Conservation (phyloP, 148 eudicot species). For the Nyssa sinensis region DNA sequence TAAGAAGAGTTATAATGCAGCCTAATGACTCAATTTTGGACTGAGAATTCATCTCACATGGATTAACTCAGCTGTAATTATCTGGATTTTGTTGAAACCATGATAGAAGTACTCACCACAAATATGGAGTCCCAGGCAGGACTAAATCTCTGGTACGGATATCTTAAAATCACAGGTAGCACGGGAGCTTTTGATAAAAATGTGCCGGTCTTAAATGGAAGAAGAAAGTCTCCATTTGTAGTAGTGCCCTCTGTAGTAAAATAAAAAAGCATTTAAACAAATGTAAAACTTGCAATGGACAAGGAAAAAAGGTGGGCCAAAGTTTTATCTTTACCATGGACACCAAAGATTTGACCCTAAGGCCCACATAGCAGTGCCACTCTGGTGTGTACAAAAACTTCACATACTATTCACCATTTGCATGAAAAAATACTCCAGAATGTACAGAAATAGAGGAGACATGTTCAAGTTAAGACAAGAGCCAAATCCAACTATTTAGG, state of each 20-base stretch:
- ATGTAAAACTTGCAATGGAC: slow-evolving; percentile 6
- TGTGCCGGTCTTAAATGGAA: slow-evolving; percentile 95
- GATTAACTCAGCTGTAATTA: too few species aligned
- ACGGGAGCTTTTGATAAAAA: slow-evolving; percentile 90
- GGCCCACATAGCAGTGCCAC: not conserved
- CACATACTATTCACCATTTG: too few species aligned
- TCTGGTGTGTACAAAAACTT: not conserved
- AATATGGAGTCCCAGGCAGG: slow-evolving; percentile 99
- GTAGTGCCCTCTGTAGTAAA: slow-evolving; percentile 87
- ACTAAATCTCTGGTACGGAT: slow-evolving; percentile 92
- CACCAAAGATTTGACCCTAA: not conserved
- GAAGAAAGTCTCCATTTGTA: slow-evolving; percentile 88
- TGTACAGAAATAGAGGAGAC: not conserved
- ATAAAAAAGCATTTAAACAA: not conserved
- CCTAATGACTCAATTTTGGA: not conserved
- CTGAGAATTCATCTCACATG: not conserved
- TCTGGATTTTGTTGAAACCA: too few species aligned
- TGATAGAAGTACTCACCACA: slow-evolving; percentile 63
- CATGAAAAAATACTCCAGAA: not conserved
- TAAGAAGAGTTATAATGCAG: not conserved
- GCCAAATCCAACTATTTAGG: not conserved
- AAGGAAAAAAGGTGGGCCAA: not conserved
- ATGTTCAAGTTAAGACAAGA: too few species aligned
- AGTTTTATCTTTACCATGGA: slow-evolving; percentile 1
- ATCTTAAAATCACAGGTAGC: slow-evolving; percentile 83